Evolutionary conservation across 2,329 filamentous ascomycete species (phyloP).

Genomic region (Penicillium sclerotiorum): DNA sequence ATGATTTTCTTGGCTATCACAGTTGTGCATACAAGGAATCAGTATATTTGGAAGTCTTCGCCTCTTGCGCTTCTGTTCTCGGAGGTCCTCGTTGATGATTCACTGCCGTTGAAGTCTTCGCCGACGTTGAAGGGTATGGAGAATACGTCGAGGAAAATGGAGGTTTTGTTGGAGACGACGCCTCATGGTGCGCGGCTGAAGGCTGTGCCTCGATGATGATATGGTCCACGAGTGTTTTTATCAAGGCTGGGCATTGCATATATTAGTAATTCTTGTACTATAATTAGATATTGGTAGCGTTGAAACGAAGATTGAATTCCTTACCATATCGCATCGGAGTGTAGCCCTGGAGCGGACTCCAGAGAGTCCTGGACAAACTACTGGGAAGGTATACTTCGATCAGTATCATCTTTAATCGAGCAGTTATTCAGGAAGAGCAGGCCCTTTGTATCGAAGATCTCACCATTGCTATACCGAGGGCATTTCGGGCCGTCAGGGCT

Average conservation of each 20-base stretch:
- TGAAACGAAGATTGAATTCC: no score
- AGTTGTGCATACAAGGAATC: slow-evolving; percentile 25
- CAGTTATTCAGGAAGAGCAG: not conserved
- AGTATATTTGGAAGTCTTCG: slow-evolving; percentile 31
- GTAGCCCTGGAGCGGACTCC: not conserved
- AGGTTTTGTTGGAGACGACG: slow-evolving; percentile 26
- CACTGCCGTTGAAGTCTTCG: slow-evolving; percentile 10
- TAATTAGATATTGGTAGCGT: not conserved
- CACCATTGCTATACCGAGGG: not conserved
- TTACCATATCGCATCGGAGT: not conserved
- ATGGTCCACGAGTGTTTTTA: not conserved
- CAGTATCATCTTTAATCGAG: not conserved
- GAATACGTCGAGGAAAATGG: slow-evolving; percentile 23
- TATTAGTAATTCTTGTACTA: no score
- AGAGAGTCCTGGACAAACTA: not conserved
- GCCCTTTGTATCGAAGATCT: not conserved
- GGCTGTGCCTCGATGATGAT: slow-evolving; percentile 10
- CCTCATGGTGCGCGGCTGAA: slow-evolving; percentile 19
- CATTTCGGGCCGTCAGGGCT: not conserved
- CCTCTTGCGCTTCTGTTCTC: slow-evolving; percentile 28
- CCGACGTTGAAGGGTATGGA: slow-evolving; percentile 27
- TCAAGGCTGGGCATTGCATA: not conserved
- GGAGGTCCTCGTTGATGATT: slow-evolving; percentile 20
- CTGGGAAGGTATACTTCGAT: not conserved
- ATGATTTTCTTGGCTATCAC: slow-evolving; percentile 53